Conservation (phyloP, 2,329 filamentous ascomycete species). For the Knufia fluminis region DNA sequence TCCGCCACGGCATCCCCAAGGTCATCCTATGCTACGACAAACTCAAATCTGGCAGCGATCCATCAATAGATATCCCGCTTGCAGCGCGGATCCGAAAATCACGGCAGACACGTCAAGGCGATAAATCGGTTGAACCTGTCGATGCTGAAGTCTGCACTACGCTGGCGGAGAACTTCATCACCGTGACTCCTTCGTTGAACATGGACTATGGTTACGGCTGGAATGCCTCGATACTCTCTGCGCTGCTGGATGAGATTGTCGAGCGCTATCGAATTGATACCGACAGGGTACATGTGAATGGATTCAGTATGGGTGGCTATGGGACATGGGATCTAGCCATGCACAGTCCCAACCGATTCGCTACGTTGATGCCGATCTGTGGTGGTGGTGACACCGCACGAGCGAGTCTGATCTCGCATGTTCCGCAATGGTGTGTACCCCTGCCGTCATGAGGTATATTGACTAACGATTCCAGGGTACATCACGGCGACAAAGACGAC, state of each 20-base stretch:
- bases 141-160: conserved; percentile 9
- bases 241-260: conserved; percentile 15
- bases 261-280: conserved; percentile 14
- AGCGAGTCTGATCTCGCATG: conserved; percentile 12
- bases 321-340: conserved; percentile 14
- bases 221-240: conserved; percentile 14
- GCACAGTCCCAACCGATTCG: conserved; percentile 14
- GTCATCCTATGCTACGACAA: conserved; percentile 17
- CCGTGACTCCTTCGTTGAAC: conserved; percentile 15
- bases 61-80: conserved; percentile 11
- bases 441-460: too few species aligned
- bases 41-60: conserved; percentile 9
- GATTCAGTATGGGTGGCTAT: conserved; percentile 18
- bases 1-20: conserved; percentile 15
- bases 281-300: conserved; percentile 14
- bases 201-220: conserved; percentile 16
- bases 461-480: conserved; percentile 12
- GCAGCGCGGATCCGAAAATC: conserved; percentile 7
- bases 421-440: conserved; percentile 16
- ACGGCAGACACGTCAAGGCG: conserved; percentile 11
- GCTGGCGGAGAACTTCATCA: conserved; percentile 16
- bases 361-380: conserved; percentile 14
- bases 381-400: conserved; percentile 13
- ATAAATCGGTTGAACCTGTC: conserved; percentile 13
- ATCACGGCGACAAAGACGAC: conserved; percentile 15